phyloP scores from a whole-genome alignment of 352 stramenopile genomes.

The Pythium myriotylum region DNA sequence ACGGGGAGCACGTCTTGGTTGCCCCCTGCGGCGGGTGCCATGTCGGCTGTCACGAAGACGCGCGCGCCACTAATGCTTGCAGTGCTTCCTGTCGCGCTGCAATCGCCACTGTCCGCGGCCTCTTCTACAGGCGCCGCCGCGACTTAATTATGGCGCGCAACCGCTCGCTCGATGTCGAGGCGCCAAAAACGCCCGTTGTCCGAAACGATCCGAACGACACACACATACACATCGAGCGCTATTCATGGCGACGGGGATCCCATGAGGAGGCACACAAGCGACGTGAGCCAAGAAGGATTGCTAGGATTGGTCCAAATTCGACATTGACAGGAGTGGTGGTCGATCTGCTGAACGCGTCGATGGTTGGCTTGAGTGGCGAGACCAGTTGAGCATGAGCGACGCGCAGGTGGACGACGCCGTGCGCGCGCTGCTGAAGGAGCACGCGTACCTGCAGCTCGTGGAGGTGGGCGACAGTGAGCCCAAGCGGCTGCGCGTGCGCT shows the following conservation, averaged over 20 bases:
- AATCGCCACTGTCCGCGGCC: neutral
- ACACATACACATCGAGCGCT: too few species aligned
- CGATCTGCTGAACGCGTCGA: neutral
- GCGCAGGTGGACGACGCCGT: slow-evolving; percentile 38
- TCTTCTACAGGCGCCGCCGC: too few species aligned
- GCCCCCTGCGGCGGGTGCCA: slow-evolving; percentile 11
- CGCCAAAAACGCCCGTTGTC: too few species aligned
- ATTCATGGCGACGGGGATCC: too few species aligned
- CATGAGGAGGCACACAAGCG: too few species aligned
- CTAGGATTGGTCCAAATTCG: too few species aligned
- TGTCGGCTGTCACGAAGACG: slow-evolving; percentile 25
- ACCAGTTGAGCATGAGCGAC: slow-evolving; percentile 1
- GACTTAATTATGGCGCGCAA: too few species aligned
- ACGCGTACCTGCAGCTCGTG: slow-evolving; percentile 61
- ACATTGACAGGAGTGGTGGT: neutral
- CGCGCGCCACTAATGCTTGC: slow-evolving; percentile 23
- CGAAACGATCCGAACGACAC: too few species aligned
- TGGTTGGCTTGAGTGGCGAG: slow-evolving; percentile 14
- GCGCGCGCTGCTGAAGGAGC: slow-evolving; percentile 43
- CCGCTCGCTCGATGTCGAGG: too few species aligned
- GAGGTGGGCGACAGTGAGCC: slow-evolving; percentile 45
- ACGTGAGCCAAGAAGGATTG: too few species aligned
- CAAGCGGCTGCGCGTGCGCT: slow-evolving; percentile 65
- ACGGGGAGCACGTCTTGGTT: slow-evolving; percentile 1
- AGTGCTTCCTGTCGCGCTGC: neutral